Conservation (phyloP, 352 stramenopile species). For the Albugo laibachii region DNA sequence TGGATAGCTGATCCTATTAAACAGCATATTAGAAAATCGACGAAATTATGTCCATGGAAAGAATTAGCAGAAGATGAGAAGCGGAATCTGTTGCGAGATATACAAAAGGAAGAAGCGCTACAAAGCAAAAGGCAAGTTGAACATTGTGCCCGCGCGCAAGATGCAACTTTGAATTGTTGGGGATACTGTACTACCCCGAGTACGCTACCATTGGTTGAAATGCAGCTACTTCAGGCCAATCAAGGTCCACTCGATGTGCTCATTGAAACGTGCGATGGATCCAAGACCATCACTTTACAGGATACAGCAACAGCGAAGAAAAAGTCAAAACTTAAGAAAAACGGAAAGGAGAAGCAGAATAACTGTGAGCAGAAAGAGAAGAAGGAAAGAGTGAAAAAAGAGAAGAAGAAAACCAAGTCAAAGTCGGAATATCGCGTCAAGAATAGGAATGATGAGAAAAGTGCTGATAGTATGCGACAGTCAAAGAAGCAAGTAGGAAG, state of each 20-base stretch:
- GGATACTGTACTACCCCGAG: slow-evolving; percentile 19
- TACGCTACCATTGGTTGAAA: slow-evolving; percentile 35
- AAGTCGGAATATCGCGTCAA: neutral
- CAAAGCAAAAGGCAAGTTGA: slow-evolving; percentile 20
- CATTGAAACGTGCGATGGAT: neutral
- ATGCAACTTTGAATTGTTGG: slow-evolving; percentile 53
- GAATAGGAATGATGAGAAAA: neutral
- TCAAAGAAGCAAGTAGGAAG: no score
- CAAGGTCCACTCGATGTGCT: slow-evolving; percentile 37
- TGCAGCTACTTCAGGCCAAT: slow-evolving; percentile 39
- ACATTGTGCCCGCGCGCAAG: slow-evolving; percentile 10
- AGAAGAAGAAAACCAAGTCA: neutral
- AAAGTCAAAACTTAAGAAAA: neutral
- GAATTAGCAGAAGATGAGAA: no score
- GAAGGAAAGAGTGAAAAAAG: neutral
- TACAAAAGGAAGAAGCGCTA: slow-evolving; percentile 29
- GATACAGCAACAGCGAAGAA: neutral
- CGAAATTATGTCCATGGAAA: no score
- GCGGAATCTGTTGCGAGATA: slow-evolving; percentile 1
- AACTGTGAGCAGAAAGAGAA: neutral
- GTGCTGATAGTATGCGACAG: no score
- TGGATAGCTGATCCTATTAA: no score
- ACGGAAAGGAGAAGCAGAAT: neutral
- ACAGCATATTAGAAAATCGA: no score
- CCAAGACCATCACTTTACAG: neutral